These are phyloP conservation scores for Pseudonitzschia pungens DNA, from an alignment of 108 stramenopile genomes.

Conservation along the genomic window DNA sequence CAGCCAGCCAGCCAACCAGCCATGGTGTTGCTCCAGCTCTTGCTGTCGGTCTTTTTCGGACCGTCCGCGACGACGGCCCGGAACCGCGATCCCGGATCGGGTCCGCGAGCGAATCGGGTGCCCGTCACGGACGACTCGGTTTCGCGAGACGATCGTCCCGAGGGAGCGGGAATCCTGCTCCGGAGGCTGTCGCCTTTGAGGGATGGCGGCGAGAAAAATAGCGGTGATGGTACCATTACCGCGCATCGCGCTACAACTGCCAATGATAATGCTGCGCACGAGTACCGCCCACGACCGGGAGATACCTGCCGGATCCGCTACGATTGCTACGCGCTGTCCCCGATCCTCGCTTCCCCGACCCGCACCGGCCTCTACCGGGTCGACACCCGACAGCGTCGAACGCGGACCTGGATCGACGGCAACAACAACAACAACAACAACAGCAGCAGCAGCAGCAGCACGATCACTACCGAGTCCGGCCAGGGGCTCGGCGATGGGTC, in stretches of 20 bases:
- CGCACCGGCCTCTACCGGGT: background rate
- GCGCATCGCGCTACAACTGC: too few species aligned
- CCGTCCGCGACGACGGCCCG: background rate
- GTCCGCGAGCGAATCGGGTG: background rate
- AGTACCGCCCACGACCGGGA: background rate
- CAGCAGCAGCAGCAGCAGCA: background rate
- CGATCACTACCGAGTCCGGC: background rate
- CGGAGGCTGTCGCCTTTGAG: background rate
- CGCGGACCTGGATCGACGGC: slow-evolving; percentile 1
- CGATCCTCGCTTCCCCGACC: background rate
- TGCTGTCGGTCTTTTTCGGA: background rate
- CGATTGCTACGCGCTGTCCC: background rate
- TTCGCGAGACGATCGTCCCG: background rate
- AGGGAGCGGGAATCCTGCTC: background rate
- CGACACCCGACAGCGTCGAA: background rate
- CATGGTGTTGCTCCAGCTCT: background rate
- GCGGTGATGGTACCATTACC: background rate
- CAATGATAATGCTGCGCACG: too few species aligned
- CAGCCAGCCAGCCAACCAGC: background rate
- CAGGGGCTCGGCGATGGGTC: background rate
- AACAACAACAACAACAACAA: background rate
- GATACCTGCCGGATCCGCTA: background rate
- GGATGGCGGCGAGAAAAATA: background rate
- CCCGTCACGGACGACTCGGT: background rate
- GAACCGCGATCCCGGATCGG: background rate